Percentiles rank a stretch among this genome's conserved stretches.
phyloP scores from a whole-genome alignment of 2,329 filamentous ascomycete species.

The Drechslera avenae region DNA sequence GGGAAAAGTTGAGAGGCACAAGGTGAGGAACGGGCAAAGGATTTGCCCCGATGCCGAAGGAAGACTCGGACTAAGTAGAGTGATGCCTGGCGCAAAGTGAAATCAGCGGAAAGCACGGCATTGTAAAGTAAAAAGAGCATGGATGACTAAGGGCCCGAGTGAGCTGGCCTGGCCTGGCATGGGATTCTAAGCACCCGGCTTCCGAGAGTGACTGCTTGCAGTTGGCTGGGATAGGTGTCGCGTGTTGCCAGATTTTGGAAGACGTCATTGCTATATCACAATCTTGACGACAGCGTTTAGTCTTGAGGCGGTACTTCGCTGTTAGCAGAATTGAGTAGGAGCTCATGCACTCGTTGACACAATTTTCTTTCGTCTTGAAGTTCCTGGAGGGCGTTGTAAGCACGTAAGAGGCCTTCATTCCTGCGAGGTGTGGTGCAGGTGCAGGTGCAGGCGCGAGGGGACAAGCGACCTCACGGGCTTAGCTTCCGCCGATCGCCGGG shows the following conservation, averaged over 20 bases:
- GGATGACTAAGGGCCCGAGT: no score
- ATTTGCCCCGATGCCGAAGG: background rate
- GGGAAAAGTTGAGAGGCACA: background rate
- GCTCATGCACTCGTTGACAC: no score
- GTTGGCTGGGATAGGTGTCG: constrained; percentile 2
- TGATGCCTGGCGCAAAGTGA: background rate
- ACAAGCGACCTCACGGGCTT: constrained; percentile 8
- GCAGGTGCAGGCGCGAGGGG: no score
- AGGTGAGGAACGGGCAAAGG: background rate
- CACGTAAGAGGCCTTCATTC: background rate
- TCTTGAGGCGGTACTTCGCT: background rate
- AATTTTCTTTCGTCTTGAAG: no score
- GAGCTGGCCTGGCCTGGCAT: background rate
- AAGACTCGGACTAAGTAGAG: no score
- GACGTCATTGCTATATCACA: constrained; percentile 8
- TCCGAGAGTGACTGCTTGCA: constrained; percentile 6
- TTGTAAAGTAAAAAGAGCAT: background rate
- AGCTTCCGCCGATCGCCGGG: constrained; percentile 10
- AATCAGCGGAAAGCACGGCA: constrained; percentile 17
- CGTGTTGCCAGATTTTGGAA: constrained; percentile 2
- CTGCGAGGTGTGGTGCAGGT: background rate
- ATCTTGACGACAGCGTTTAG: constrained; percentile 1
- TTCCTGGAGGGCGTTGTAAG: no score
- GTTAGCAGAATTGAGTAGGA: no score
- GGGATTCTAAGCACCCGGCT: constrained; percentile 11